Evolutionary conservation across 2,329 filamentous ascomycete species (phyloP), one percentile per base, ranked within the genome.

Genomic region (Magnaporthiopsis poae): DNA sequence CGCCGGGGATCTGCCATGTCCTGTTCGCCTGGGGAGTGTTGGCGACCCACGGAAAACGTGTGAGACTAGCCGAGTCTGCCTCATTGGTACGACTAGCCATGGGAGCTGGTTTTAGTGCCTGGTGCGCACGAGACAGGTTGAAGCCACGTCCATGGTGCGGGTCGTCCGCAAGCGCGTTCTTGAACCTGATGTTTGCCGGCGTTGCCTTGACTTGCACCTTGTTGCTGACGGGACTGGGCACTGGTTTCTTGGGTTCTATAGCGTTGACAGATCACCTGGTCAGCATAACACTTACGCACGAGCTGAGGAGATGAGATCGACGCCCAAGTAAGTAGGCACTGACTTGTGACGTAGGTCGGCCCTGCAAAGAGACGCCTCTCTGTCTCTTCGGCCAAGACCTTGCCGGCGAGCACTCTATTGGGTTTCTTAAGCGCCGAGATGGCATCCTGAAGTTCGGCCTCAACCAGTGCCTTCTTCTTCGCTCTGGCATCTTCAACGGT

Each of bases 361-460:
- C 79, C 79, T 4, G 79, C 79, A 21, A 79, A 79, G 5, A 80
- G 78, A 66, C 87, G 84, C 71, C 83, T 84, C 73, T 92, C 88
- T 5, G 86, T 83, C 33, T 86, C 88, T 69, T 91, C 89, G 3
- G 84, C 86, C 67, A 90, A 81, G 56, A 86, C 83, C 71, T 87
- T 88, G 39, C 87, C 86, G 15, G 88, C 89, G 60, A 90, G 80
- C 29, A 86, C 83, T 62, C 91, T 85, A 72, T 94, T 92, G 0
- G 91, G 91, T 75, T 88, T 91, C 74, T 90, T 88, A 60, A 94
- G 75, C 12, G 87, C 84, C 7, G 84, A 85, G 64, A 95, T 93
- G 11, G 91, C 91, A 67, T 91, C 85, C 70, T 86, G 85, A 46
- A 94, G 77, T 72, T 92, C 88, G 35, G 87, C 85, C 63, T 91